These are phyloP conservation scores for Oryza officinalis DNA, from an alignment of 176 grass and related monocot species.

Conservation along the genomic window DNA sequence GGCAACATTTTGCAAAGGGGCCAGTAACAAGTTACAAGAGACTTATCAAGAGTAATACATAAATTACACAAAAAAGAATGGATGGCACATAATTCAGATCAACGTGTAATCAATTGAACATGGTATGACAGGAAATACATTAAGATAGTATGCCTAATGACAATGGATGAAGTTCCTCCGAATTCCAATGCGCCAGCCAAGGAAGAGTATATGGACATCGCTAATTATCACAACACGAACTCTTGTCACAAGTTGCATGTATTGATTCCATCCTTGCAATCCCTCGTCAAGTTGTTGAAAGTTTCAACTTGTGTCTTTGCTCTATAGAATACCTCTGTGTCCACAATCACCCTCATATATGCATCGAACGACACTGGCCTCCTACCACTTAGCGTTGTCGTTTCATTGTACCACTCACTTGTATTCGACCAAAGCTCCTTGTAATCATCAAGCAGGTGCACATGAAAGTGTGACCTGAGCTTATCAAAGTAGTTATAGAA, in stretches of 20 bases:
- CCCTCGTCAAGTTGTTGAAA: conserved; percentile 92
- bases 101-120: conserved; percentile 36
- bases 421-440: conserved; percentile 79
- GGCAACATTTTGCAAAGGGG: not conserved
- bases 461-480: conserved; percentile 81
- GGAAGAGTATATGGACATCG: conserved; percentile 41
- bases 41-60: conserved; percentile 13
- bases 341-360: conserved; percentile 91
- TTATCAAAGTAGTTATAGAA: conserved; percentile 92
- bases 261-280: conserved; percentile 98
- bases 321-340: conserved; percentile 87
- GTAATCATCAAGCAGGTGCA: conserved; percentile 96
- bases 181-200: conserved; percentile 30
- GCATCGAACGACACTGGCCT: conserved; percentile 69
- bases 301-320: conserved; percentile 75
- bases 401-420: conserved; percentile 95
- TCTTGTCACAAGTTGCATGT: conserved; percentile 67
- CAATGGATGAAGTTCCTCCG: conserved; percentile 39
- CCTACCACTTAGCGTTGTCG: conserved; percentile 56
- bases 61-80: conserved; percentile 45
- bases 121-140: conserved; percentile 38
- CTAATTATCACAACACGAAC: conserved; percentile 25
- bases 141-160: conserved; percentile 34
- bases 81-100: conserved; percentile 31
- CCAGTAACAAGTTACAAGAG: not conserved